Evolutionary conservation across 176 grass and related monocot species (phyloP).

Genomic region (bread wheat (Triticum aestivum)): IWGSC_CS_RefSeq_v2.1 NC_057794.1:499049977-499050476

Average conservation of each 20-base stretch:
- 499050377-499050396: too few relatives aligned
- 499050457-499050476: neutral
- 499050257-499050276: too few relatives aligned
- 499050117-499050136: neutral
- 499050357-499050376: too few relatives aligned
- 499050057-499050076: conserved; percentile 34
- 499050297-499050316: too few relatives aligned
- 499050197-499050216: too few relatives aligned
- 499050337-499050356: too few relatives aligned
- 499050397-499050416: too few relatives aligned
- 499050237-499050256: too few relatives aligned
- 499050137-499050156: neutral
- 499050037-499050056: conserved; percentile 64
- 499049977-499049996: neutral
- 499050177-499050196: neutral
- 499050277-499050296: too few relatives aligned
- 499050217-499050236: too few relatives aligned
- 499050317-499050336: too few relatives aligned
- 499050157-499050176: neutral
- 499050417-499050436: neutral
- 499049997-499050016: conserved; percentile 41
- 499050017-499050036: conserved; percentile 75
- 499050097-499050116: neutral
- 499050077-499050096: neutral
- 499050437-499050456: too few relatives aligned